Conservation (phyloP, 192 early-diverging fungal genomes). For the Coemansia pectinata region DNA sequence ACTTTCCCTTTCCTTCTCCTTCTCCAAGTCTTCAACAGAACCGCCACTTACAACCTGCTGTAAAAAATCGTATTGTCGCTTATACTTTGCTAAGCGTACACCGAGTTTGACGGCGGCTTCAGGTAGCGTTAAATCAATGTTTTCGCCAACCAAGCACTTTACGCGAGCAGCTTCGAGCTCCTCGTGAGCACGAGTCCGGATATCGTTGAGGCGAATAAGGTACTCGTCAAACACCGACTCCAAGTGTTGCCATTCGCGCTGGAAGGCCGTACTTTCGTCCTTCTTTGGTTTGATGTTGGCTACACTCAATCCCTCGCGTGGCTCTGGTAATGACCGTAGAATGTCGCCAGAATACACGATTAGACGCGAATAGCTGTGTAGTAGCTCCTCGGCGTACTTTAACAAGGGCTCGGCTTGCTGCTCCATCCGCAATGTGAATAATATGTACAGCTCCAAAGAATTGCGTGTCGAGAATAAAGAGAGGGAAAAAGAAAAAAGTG, state of each 20-base stretch:
- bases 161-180: slow-evolving; percentile 51
- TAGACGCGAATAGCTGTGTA: slow-evolving; percentile 47
- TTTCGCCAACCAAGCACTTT: slow-evolving; percentile 36
- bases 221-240: slow-evolving; percentile 50
- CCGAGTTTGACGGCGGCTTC: slow-evolving; percentile 30
- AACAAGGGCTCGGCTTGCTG: slow-evolving; percentile 29
- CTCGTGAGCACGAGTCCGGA: slow-evolving; percentile 46
- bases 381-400: slow-evolving; percentile 47
- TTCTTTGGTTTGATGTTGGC: slow-evolving; percentile 54
- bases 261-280: slow-evolving; percentile 41
- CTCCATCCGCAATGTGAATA: slow-evolving; percentile 20
- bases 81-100: slow-evolving; percentile 24
- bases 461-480: neutral
- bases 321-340: slow-evolving; percentile 45
- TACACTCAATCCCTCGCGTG: slow-evolving; percentile 43
- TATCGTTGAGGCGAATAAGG: slow-evolving; percentile 44
- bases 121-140: slow-evolving; percentile 43
- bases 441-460: neutral
- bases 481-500: slow-evolving; percentile 4
- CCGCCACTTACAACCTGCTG: slow-evolving; percentile 27
- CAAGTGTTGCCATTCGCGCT: slow-evolving; percentile 52
- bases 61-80: slow-evolving; percentile 36
- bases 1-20: neutral
- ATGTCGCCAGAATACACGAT: slow-evolving; percentile 55
- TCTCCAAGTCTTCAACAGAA: slow-evolving; percentile 16